These are phyloP conservation scores for Platanthera guangdongensis DNA, from an alignment of 106 monocot species.

Conservation along the genomic window DNA sequence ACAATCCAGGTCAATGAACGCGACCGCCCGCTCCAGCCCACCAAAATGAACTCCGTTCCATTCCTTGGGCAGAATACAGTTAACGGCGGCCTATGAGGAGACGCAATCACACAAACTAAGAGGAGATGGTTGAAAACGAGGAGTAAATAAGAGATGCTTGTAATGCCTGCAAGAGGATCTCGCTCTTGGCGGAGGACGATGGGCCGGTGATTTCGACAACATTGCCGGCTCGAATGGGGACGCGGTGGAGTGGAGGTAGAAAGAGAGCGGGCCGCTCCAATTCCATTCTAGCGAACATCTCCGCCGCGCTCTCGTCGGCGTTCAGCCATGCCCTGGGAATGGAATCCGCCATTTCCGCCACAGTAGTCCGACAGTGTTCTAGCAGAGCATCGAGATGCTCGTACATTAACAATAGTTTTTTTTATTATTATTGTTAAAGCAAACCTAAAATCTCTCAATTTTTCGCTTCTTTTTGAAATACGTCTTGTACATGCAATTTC, in stretches of 20 bases:
- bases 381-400: no score
- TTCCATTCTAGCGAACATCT: conserved; percentile 34
- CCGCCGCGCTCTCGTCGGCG: conserved; percentile 48
- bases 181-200: conserved; percentile 76
- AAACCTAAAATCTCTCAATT: no score
- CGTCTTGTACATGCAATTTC: no score
- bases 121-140: background rate
- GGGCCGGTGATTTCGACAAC: conserved; percentile 92
- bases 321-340: conserved; percentile 41
- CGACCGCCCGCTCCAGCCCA: conserved; percentile 52
- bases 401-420: no score
- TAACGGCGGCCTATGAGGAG: conserved; percentile 38
- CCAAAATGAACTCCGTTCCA: conserved; percentile 70
- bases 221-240: conserved; percentile 67
- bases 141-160: background rate
- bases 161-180: conserved; percentile 60
- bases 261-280: conserved; percentile 44
- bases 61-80: conserved; percentile 74
- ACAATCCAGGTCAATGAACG: conserved; percentile 88
- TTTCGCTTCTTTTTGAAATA: no score
- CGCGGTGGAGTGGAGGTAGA: conserved; percentile 75
- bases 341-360: conserved; percentile 2
- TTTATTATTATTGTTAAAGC: no score
- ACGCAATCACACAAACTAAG: background rate
- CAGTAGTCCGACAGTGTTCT: no score